Percentiles rank a stretch among this genome's conserved stretches.
Conservation (phyloP, 495 filamentous ascomycete species). For the Aspergillus affinis region DNA sequence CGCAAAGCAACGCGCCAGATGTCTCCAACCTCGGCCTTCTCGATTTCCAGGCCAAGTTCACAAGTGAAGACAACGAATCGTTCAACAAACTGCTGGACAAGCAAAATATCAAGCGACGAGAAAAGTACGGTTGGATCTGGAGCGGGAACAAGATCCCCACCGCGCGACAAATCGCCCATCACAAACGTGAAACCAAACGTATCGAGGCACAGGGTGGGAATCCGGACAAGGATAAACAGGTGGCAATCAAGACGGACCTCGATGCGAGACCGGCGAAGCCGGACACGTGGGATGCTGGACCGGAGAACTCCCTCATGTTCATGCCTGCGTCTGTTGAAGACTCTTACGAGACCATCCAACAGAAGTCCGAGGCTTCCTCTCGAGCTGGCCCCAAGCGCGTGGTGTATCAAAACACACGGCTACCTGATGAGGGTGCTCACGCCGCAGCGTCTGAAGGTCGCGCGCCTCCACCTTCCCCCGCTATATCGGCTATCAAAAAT, state of each 20-base stretch:
- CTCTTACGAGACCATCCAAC: slow-evolving; percentile 59
- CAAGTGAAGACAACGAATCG: slow-evolving; percentile 93
- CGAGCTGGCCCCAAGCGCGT: slow-evolving; percentile 75
- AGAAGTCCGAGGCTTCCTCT: slow-evolving; percentile 67
- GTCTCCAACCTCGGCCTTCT: slow-evolving; percentile 73
- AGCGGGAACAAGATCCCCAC: slow-evolving; percentile 84
- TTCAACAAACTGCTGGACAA: slow-evolving; percentile 92
- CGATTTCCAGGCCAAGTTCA: slow-evolving; percentile 89
- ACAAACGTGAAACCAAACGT: slow-evolving; percentile 62
- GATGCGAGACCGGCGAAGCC: slow-evolving; percentile 76
- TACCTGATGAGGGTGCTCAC: slow-evolving; percentile 38
- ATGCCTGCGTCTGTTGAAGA: slow-evolving; percentile 68
- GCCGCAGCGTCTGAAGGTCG: slow-evolving; percentile 31
- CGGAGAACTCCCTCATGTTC: slow-evolving; percentile 90
- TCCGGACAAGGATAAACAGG: slow-evolving; percentile 28
- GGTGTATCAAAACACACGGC: slow-evolving; percentile 78
- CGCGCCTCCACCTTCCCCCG: slow-evolving; percentile 67
- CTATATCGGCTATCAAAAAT: slow-evolving; percentile 79
- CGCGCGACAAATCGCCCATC: slow-evolving; percentile 80
- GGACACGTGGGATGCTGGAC: slow-evolving; percentile 69
- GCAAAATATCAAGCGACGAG: slow-evolving; percentile 78
- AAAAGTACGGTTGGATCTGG: slow-evolving; percentile 88
- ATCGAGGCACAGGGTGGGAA: slow-evolving; percentile 47
- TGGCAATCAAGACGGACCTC: slow-evolving; percentile 55
- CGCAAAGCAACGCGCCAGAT: slow-evolving; percentile 58